These are phyloP conservation scores for Gleditsia sinensis DNA, from an alignment of 306 rosid species.

Conservation along the genomic window DNA sequence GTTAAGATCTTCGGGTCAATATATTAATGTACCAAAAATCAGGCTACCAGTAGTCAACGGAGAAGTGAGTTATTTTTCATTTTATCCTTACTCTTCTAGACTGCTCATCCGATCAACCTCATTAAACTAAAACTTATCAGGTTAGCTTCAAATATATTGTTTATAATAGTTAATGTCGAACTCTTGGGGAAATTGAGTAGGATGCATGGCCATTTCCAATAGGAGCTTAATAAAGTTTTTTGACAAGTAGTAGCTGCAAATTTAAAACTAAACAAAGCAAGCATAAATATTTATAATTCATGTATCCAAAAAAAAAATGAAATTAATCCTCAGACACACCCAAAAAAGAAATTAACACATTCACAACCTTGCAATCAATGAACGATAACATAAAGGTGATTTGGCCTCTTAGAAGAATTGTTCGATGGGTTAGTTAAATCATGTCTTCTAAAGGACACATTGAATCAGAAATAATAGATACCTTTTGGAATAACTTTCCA, in stretches of 20 bases:
- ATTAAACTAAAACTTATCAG: neutral
- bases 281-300: neutral
- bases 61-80: neutral
- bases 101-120: neutral
- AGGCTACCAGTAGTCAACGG: neutral
- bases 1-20: neutral
- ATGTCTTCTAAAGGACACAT: neutral
- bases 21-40: neutral
- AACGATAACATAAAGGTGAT: neutral
- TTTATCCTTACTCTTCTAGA: neutral
- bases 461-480: neutral
- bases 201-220: neutral
- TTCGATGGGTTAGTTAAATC: neutral
- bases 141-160: neutral
- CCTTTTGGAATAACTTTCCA: constrained; percentile 64
- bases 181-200: neutral
- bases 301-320: neutral
- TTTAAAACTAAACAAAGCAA: neutral
- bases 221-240: neutral
- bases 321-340: neutral
- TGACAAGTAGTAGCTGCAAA: neutral
- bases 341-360: neutral
- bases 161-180: neutral
- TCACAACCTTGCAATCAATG: neutral
- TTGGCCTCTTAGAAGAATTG: neutral